Evolutionary conservation across 192 early-diverging fungal species (phyloP), one percentile per base, ranked within the genome.

Genomic region (Rhizophlyctis rosea): DNA sequence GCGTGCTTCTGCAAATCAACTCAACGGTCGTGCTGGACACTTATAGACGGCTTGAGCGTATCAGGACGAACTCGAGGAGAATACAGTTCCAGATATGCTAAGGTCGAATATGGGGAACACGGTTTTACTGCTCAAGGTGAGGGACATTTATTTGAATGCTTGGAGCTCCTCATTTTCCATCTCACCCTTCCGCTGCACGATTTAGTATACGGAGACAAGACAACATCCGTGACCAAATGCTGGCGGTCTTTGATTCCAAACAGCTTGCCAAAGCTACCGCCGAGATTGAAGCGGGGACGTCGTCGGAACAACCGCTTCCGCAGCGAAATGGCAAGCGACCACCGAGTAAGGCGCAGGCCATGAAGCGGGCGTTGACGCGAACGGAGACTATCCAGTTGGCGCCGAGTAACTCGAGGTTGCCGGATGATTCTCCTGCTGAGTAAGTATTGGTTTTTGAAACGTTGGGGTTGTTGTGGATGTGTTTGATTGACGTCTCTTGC

Each of bases 41-140:
- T 95, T 99, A 25, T 99, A 96, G 63, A 99, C 97, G 0, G 88
- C 88, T 71, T 87, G 89, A 49, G 95, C 96, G 1, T 99, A 88
- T 71, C 75, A 80, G 21, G 88, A 93, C 77, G 97, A 99, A 72
- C 90, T 99, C 89, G 88, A 91, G 54, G 84, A 90, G n/a, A 95
- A 86, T 59, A 89, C 92, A 2, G 86, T 96, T 24, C 96, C 96
- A 13, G 95, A 99, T 78, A 99, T 99, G 66, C 96, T 98, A 75
- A 84, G 93, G 36, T 91, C 92, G 29, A 99, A 99, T 66, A 75
- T 99, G 58, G 85, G 90, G 16, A 91, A 90, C 76, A 90, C 88
- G 3, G 94, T 98, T 4, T 75, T 99, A 66, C 83, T 93, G 34
- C 79, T 99, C 27, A 98, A 98, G 76, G 78, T 75, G 47, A 16